phyloP scores from a whole-genome alignment of 345 rosid genomes.

The Aquilaria malaccensis region DNA sequence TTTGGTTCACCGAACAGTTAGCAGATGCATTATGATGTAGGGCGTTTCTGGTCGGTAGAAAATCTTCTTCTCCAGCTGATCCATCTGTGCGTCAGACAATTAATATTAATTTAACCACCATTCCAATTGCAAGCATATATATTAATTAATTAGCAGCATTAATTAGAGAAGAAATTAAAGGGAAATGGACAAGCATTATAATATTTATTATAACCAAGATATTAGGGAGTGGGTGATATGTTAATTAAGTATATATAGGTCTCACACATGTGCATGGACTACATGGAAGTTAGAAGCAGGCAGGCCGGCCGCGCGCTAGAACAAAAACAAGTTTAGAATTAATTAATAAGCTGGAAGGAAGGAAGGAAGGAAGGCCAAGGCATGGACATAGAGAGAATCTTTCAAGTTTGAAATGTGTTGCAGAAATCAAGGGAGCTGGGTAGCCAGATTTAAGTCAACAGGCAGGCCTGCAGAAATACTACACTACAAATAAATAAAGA shows the following conservation, averaged over 20 bases:
- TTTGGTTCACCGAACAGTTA: slow-evolving; percentile 8
- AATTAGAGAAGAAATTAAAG: background rate
- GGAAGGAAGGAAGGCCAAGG: background rate
- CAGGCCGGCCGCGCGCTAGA: no score
- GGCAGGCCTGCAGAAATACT: background rate
- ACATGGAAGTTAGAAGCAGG: no score
- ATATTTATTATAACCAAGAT: no score
- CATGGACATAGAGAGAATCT: background rate
- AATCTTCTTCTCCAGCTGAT: slow-evolving; percentile 39
- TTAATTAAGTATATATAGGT: no score
- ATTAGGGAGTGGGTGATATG: no score
- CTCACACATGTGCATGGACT: no score
- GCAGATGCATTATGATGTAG: background rate
- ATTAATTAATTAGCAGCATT: background rate
- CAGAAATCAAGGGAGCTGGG: background rate
- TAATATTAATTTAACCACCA: no score
- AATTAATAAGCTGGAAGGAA: background rate
- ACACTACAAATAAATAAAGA: background rate
- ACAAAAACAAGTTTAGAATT: no score
- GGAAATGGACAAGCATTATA: no score
- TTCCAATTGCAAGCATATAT: background rate
- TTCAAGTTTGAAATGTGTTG: slow-evolving; percentile 1
- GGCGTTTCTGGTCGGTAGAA: slow-evolving; percentile 12
- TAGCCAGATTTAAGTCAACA: slow-evolving; percentile 1
- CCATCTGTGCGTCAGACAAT: slow-evolving; percentile 21